These are phyloP conservation scores for Didymellaceae sp. DNA, from an alignment of 2,329 filamentous ascomycete genomes.

Conservation along the genomic window DNA sequence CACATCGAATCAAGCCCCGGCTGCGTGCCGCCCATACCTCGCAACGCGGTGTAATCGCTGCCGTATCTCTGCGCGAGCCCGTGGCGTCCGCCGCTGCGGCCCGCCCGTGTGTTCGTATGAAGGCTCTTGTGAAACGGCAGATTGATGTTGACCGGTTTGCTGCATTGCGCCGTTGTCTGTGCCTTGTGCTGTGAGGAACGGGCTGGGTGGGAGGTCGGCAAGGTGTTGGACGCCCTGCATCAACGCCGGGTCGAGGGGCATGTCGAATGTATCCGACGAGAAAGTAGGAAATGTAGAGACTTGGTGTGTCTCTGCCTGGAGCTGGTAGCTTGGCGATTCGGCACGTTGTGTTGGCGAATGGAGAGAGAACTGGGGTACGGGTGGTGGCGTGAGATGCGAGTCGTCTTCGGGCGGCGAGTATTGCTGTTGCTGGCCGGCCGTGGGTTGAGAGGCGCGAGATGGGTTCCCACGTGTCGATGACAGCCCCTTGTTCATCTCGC, in stretches of 20 bases:
- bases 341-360: conserved; percentile 3
- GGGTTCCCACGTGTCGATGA: conserved; percentile 35
- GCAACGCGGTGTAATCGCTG: conserved; percentile 29
- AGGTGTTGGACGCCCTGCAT: conserved; percentile 54
- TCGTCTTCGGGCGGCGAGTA: conserved; percentile 5
- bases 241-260: conserved; percentile 68
- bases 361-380: too few relatives aligned
- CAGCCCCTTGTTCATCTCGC: conserved; percentile 63
- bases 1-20: neutral
- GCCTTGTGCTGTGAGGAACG: conserved; percentile 34
- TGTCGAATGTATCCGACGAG: conserved; percentile 55
- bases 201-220: conserved; percentile 43
- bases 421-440: conserved; percentile 7
- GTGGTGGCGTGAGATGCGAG: too few relatives aligned
- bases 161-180: neutral
- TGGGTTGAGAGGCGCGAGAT: conserved; percentile 20
- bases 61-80: conserved; percentile 33
- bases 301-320: conserved; percentile 37
- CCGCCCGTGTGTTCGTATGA: conserved; percentile 3
- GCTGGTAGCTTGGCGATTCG: conserved; percentile 37
- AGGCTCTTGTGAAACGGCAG: too few relatives aligned
- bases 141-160: neutral
- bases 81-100: conserved; percentile 20
- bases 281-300: conserved; percentile 31
- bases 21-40: conserved; percentile 13